Percentiles rank a stretch among this genome's conserved stretches.
phyloP scores from a whole-genome alignment of 306 rosid genomes.

The Cicer pinnatifidum region DNA sequence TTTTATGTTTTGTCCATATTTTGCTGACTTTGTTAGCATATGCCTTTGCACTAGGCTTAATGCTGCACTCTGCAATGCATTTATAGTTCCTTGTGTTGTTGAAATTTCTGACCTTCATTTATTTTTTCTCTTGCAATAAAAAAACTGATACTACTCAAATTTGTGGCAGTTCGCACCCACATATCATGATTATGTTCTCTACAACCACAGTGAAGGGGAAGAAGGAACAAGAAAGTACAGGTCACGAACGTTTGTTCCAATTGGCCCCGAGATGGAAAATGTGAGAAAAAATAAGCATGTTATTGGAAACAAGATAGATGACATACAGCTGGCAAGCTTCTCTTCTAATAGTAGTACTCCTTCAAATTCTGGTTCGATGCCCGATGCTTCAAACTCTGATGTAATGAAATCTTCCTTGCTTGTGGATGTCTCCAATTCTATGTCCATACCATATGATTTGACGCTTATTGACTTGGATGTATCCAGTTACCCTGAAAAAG shows the following conservation, averaged over 20 bases:
- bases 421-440: conserved; percentile 66
- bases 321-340: conserved; percentile 77
- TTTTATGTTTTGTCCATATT: conserved; percentile 24
- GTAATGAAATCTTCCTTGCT: conserved; percentile 78
- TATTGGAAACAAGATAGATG: conserved; percentile 78
- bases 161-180: conserved; percentile 94
- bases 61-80: conserved; percentile 13
- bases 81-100: conserved; percentile 25
- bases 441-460: conserved; percentile 69
- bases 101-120: conserved; percentile 32
- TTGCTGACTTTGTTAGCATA: background rate
- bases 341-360: conserved; percentile 68
- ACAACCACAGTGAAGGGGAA: conserved; percentile 87
- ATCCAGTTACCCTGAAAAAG: conserved; percentile 74
- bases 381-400: conserved; percentile 53
- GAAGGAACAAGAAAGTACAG: conserved; percentile 88
- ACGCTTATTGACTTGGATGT: conserved; percentile 83
- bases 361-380: conserved; percentile 44
- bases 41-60: conserved; percentile 31
- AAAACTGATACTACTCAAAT: conserved; percentile 31
- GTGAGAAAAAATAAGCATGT: conserved; percentile 73
- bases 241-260: conserved; percentile 96
- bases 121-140: conserved; percentile 36
- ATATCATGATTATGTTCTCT: conserved; percentile 96
- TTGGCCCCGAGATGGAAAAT: conserved; percentile 94